A percentile compares a stretch with the other conserved stretches of the same genome.
Evolutionary conservation across 148 eudicot species (phyloP).

Genomic region (Arbutus unedo): DNA sequence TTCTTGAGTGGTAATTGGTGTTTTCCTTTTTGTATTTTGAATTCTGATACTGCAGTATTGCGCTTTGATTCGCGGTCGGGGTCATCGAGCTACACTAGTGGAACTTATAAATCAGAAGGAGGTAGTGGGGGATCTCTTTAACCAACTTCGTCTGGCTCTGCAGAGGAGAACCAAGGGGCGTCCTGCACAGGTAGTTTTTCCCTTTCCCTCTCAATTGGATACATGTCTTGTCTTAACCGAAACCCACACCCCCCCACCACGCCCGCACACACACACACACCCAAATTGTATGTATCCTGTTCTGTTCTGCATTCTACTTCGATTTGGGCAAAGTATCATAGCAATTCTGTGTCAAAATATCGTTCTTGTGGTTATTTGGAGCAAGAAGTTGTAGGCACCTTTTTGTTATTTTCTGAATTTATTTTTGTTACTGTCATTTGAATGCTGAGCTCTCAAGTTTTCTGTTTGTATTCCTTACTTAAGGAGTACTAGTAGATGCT

Average conservation of each 20-base stretch:
- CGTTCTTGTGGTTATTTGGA: neutral
- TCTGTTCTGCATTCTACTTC: neutral
- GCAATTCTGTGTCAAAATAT: too few relatives aligned
- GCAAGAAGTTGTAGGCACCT: neutral
- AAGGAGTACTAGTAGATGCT: neutral
- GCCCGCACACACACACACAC: too few relatives aligned
- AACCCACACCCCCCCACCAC: too few relatives aligned
- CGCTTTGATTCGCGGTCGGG: slow-evolving; percentile 69
- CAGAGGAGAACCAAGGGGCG: slow-evolving; percentile 81
- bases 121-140: slow-evolving; percentile 90
- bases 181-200: slow-evolving; percentile 79
- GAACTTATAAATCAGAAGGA: slow-evolving; percentile 94
- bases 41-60: slow-evolving; percentile 53
- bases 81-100: slow-evolving; percentile 62
- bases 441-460: neutral
- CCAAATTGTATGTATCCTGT: neutral
- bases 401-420: neutral
- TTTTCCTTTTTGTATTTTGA: slow-evolving; percentile 10
- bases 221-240: too few relatives aligned
- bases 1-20: neutral
- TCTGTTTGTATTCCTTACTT: neutral
- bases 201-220: neutral
- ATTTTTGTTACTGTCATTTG: neutral
- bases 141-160: slow-evolving; percentile 94
- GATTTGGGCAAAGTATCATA: too few relatives aligned